Conservation (phyloP, 2,329 filamentous ascomycete genomes). For the Colletotrichum noveboracense region DNA sequence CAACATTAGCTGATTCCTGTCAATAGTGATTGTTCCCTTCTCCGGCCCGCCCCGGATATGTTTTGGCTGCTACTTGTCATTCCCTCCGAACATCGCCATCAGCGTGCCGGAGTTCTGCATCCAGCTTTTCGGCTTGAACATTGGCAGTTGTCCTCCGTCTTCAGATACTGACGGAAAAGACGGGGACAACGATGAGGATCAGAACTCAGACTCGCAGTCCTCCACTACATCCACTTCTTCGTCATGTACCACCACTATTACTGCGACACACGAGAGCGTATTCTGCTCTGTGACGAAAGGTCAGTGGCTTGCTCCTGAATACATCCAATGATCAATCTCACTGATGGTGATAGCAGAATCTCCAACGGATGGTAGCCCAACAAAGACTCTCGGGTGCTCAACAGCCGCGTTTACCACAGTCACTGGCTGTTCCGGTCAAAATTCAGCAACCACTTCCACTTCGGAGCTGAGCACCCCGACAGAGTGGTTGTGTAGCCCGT, state of each 20-base stretch:
- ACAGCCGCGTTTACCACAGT: background rate
- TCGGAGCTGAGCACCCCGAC: background rate
- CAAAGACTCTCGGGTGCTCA: background rate
- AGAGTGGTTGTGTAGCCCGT: background rate
- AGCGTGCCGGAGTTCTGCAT: background rate
- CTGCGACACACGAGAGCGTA: background rate
- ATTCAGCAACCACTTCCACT: background rate
- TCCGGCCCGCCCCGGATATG: background rate
- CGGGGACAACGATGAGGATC: rapidly evolving
- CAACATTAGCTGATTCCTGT: rapidly evolving
- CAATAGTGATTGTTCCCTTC: background rate
- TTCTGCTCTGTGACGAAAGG: background rate
- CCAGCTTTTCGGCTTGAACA: background rate
- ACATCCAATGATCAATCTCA: background rate
- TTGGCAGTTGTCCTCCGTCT: background rate
- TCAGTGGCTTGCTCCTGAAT: background rate
- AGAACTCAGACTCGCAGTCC: background rate
- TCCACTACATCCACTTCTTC: background rate
- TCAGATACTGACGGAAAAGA: background rate
- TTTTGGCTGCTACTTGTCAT: background rate
- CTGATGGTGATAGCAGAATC: background rate
- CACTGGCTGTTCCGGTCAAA: background rate
- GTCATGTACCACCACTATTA: background rate
- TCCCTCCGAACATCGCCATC: background rate
- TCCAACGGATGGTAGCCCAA: background rate